Conservation (phyloP, 2,329 filamentous ascomycete genomes). For the Bisporella sp. region DNA sequence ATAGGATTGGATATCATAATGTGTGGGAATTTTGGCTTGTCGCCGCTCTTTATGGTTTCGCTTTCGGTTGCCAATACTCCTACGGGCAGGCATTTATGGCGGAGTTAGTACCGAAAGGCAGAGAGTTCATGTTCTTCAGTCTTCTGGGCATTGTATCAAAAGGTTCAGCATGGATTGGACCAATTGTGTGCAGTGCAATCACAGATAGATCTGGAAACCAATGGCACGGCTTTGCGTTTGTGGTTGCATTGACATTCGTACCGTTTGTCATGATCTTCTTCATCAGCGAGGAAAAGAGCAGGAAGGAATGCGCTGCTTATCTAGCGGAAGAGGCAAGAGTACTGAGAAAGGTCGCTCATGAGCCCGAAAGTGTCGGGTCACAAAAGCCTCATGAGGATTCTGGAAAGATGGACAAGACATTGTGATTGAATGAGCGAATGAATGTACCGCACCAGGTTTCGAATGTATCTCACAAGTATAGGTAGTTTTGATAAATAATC, state of each 20-base stretch:
- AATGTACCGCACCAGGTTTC: no score
- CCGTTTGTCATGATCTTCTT: constrained; percentile 25
- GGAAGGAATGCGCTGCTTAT: constrained; percentile 24
- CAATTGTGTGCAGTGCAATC: constrained; percentile 25
- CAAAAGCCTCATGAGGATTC: no score
- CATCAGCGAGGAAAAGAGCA: constrained; percentile 23
- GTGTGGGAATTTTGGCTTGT: constrained; percentile 28
- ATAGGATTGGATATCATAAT: constrained; percentile 24
- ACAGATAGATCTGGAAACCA: constrained; percentile 23
- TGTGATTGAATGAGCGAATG: no score
- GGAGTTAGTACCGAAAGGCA: constrained; percentile 23
- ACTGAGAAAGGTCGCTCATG: constrained; percentile 14
- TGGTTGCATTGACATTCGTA: constrained; percentile 22
- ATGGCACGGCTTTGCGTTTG: constrained; percentile 23
- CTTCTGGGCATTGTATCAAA: constrained; percentile 26
- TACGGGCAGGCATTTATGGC: constrained; percentile 27
- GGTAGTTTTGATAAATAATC: no score
- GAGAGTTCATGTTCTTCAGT: constrained; percentile 27
- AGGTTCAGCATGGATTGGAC: constrained; percentile 26
- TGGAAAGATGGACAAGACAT: no score
- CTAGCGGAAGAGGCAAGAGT: constrained; percentile 17
- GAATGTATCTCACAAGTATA: no score
- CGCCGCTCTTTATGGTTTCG: constrained; percentile 20
- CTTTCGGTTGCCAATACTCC: constrained; percentile 21
- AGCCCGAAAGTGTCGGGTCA: not conserved